Evolutionary conservation across 225 moss, liverwort and hornwort species (phyloP).

Genomic region (Neckera pumila): DNA sequence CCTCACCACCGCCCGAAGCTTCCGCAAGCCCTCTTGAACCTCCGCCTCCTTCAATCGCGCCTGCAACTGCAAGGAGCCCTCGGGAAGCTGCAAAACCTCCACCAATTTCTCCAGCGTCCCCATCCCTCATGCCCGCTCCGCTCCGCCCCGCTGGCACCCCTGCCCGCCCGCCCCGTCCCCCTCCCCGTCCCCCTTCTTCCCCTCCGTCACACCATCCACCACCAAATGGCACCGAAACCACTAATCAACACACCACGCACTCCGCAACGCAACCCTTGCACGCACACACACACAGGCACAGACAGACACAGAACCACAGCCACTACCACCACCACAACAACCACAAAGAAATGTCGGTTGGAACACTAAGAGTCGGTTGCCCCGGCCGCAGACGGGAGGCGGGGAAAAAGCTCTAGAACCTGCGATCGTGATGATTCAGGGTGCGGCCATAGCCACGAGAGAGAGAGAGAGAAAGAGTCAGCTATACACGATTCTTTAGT

Average conservation of each 20-base stretch:
- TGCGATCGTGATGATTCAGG: neutral
- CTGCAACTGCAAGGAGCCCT: constrained; percentile 27
- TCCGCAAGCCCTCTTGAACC: constrained; percentile 74
- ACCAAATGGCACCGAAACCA: neutral
- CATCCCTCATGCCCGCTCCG: constrained; percentile 22
- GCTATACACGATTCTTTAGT: neutral
- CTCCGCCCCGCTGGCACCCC: no score
- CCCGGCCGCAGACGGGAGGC: neutral
- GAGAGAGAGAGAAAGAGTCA: neutral
- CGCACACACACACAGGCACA: neutral
- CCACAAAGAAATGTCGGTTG: neutral
- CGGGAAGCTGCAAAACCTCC: constrained; percentile 64
- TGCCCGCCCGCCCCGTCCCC: neutral
- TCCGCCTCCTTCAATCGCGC: constrained; percentile 74
- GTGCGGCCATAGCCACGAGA: neutral
- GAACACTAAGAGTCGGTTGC: neutral
- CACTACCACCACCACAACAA: neutral
- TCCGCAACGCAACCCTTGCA: neutral
- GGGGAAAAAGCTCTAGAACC: neutral
- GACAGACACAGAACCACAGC: no score
- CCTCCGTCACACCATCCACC: neutral
- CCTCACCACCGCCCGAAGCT: constrained; percentile 65
- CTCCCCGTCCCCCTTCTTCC: neutral
- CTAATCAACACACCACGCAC: neutral
- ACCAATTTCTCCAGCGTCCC: constrained; percentile 93